Percentiles rank a stretch among this genome's conserved stretches.
phyloP scores from a whole-genome alignment of 495 filamentous ascomycete species.

The Lasiosphaeriaceae sp. region DNA sequence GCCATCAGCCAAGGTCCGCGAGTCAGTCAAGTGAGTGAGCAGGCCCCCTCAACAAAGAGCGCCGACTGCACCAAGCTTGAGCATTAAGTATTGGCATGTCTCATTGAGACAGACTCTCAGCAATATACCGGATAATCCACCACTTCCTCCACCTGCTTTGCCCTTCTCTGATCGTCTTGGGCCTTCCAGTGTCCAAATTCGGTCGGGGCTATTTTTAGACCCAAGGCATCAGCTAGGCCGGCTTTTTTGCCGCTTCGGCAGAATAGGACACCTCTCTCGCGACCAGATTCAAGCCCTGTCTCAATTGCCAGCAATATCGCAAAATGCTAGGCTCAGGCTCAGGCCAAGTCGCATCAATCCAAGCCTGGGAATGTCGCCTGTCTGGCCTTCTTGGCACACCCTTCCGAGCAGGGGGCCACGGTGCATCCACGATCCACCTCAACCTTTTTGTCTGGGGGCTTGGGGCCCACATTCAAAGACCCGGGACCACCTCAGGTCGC shows the following conservation, averaged over 20 bases:
- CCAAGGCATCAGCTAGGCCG: neutral
- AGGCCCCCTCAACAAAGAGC: too few relatives aligned
- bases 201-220: conserved; percentile 12
- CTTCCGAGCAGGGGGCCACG: neutral
- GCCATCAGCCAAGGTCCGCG: neutral
- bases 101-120: neutral
- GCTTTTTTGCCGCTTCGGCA: conserved; percentile 16
- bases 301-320: neutral
- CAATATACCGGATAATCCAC: conserved; percentile 10
- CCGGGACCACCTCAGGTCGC: neutral
- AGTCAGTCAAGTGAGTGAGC: neutral
- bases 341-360: neutral
- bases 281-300: neutral
- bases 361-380: neutral
- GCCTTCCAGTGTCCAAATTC: neutral
- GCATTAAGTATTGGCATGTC: neutral
- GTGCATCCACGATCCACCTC: neutral
- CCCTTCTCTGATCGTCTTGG: neutral
- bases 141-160: neutral
- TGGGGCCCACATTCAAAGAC: neutral
- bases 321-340: neutral
- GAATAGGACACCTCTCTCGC: conserved; percentile 4
- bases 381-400: neutral
- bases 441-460: too few relatives aligned
- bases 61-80: neutral